Percentiles rank a stretch among this genome's conserved stretches.
Conservation (phyloP, 2,329 filamentous ascomycete genomes). For the Diatrype stigma region DNA sequence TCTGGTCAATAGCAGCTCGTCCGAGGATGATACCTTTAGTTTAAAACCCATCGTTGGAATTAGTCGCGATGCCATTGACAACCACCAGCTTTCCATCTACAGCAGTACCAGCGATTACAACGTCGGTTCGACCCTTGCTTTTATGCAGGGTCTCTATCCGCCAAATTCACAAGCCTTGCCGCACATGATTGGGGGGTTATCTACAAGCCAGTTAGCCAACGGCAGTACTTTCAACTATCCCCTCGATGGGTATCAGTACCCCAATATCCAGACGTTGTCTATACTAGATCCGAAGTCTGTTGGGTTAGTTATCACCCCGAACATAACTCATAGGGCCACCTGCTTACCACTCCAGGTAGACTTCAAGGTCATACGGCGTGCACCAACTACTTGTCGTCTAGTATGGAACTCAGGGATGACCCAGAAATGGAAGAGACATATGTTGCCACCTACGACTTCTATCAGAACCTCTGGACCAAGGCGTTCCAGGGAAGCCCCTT, state of each 20-base stretch:
- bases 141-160: constrained; percentile 82
- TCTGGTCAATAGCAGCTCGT: constrained; percentile 26
- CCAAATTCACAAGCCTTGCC: constrained; percentile 46
- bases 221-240: constrained; percentile 60
- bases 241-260: constrained; percentile 75
- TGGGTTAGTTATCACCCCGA: constrained; percentile 32
- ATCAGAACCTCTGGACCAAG: constrained; percentile 35
- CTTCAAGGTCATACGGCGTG: constrained; percentile 14
- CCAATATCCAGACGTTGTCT: constrained; percentile 57
- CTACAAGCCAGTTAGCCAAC: constrained; percentile 53
- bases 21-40: constrained; percentile 14
- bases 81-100: constrained; percentile 39
- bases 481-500: constrained; percentile 36
- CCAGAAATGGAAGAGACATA: constrained; percentile 11
- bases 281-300: constrained; percentile 40
- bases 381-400: constrained; percentile 12
- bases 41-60: constrained; percentile 40
- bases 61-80: constrained; percentile 41
- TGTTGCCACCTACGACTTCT: constrained; percentile 31
- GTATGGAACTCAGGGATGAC: constrained; percentile 6
- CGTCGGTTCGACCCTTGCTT: constrained; percentile 67
- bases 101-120: constrained; percentile 44
- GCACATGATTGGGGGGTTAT: constrained; percentile 28
- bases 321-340: not conserved
- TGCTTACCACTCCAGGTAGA: constrained; percentile 4